Conservation (phyloP, 371 early-diverging fungal species). For the Mortierella sp. region DNA sequence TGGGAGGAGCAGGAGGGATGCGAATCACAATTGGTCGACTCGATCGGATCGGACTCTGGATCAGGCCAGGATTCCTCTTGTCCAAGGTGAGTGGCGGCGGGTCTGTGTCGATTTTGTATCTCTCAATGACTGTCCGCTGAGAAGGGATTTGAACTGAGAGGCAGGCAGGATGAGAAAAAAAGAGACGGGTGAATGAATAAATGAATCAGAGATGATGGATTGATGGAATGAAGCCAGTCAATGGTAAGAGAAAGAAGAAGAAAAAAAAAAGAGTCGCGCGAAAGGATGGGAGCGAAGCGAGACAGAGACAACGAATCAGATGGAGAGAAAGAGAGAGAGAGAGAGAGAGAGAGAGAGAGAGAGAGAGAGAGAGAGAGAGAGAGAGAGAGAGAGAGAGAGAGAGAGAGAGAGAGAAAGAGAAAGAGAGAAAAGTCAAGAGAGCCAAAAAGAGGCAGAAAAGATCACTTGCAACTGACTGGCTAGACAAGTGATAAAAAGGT, state of each 20-base stretch:
- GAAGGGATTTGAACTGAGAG: too few relatives aligned
- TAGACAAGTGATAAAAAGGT: too few relatives aligned
- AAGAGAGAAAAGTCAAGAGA: background rate
- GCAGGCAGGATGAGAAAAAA: too few relatives aligned
- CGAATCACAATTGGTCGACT: conserved; percentile 3
- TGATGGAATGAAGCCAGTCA: background rate
- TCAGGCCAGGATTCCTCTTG: conserved; percentile 18
- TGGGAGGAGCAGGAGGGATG: background rate
- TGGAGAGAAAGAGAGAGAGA: background rate
- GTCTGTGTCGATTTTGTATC: too few relatives aligned
- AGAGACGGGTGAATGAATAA: conserved; percentile 1
- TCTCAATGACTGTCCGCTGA: too few relatives aligned
- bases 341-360: background rate
- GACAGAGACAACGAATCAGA: background rate
- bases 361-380: background rate
- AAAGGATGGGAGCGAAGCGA: background rate
- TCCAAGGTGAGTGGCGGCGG: too few relatives aligned
- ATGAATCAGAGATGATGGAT: background rate
- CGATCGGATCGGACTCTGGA: conserved; percentile 15
- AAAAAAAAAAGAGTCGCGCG: background rate
- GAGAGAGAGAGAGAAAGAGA: background rate
- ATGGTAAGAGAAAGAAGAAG: background rate
- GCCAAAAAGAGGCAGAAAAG: too few relatives aligned
- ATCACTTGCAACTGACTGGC: too few relatives aligned
- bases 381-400: too few relatives aligned